These are phyloP conservation scores for Rehmannia glutinosa DNA, from an alignment of 257 asterid genomes.

Conservation along the genomic window DNA sequence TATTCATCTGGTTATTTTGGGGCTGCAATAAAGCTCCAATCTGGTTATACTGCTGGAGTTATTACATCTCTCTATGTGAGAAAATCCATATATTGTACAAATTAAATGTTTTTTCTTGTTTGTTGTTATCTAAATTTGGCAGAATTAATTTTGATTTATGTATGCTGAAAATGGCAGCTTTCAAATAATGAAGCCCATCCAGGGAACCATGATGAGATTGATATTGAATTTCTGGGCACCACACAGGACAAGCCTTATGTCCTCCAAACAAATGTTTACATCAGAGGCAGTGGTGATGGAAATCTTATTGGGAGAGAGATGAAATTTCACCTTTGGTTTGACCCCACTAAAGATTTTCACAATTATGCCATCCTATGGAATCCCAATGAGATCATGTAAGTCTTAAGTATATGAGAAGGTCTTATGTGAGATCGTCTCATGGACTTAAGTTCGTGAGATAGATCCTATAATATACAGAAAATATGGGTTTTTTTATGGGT, in stretches of 20 bases:
- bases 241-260: constrained; percentile 65
- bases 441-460: too few relatives aligned
- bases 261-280: constrained; percentile 79
- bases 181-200: constrained; percentile 68
- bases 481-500: too few relatives aligned
- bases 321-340: too few relatives aligned
- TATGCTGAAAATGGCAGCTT: constrained; percentile 56
- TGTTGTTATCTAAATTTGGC: too few relatives aligned
- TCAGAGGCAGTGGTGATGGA: constrained; percentile 88
- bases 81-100: not conserved
- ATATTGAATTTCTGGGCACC: constrained; percentile 81
- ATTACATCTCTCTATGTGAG: constrained; percentile 69
- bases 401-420: too few relatives aligned
- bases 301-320: constrained; percentile 75
- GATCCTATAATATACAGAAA: too few relatives aligned
- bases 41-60: too few relatives aligned
- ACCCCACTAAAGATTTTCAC: constrained; percentile 77
- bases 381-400: constrained; percentile 75
- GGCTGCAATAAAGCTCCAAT: constrained; percentile 48
- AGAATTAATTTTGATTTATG: too few relatives aligned
- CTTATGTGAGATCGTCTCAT: too few relatives aligned
- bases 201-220: constrained; percentile 83
- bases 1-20: constrained; percentile 77
- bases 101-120: too few relatives aligned
- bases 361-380: constrained; percentile 80